Conservation (phyloP, 257 asterid species). For the Solanum appendiculatum region DNA sequence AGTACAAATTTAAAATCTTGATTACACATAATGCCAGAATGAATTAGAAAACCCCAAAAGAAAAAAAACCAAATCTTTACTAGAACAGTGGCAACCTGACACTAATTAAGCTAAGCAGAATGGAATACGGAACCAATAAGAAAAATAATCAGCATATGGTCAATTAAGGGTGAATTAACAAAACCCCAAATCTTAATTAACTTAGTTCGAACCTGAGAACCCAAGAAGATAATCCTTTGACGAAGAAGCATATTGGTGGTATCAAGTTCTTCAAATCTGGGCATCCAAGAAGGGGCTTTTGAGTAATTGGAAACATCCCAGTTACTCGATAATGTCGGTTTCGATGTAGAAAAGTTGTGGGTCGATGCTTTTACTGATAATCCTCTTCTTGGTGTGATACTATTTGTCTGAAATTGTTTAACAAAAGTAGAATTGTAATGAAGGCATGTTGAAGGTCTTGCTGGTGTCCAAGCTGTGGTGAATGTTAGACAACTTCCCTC, state of each 20-base stretch:
- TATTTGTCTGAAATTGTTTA: neutral
- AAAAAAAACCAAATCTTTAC: neutral
- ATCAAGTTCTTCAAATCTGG: constrained; percentile 90
- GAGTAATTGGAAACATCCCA: constrained; percentile 56
- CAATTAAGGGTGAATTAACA: neutral
- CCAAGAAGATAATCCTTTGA: constrained; percentile 87
- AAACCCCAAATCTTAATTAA: neutral
- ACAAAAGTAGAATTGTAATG: neutral
- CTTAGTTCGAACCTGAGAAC: constrained; percentile 45
- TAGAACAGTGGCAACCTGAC: neutral
- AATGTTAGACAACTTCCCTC: constrained; percentile 31
- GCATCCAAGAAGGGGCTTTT: constrained; percentile 78
- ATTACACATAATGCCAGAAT: neutral
- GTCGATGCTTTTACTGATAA: constrained; percentile 30
- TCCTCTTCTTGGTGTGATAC: neutral
- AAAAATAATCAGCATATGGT: neutral
- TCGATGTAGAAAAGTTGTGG: constrained; percentile 8
- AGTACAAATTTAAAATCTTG: neutral
- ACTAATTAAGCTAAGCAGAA: neutral
- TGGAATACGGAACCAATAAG: neutral
- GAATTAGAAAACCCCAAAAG: neutral
- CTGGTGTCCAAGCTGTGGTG: constrained; percentile 5
- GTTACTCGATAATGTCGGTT: constrained; percentile 29
- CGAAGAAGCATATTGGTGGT: constrained; percentile 98
- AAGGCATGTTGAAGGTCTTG: constrained; percentile 11